Evolutionary conservation across 495 filamentous ascomycete genomes (phyloP), one percentile per base, ranked within the genome.

Genomic region (Penicillium subrubescens): DNA sequence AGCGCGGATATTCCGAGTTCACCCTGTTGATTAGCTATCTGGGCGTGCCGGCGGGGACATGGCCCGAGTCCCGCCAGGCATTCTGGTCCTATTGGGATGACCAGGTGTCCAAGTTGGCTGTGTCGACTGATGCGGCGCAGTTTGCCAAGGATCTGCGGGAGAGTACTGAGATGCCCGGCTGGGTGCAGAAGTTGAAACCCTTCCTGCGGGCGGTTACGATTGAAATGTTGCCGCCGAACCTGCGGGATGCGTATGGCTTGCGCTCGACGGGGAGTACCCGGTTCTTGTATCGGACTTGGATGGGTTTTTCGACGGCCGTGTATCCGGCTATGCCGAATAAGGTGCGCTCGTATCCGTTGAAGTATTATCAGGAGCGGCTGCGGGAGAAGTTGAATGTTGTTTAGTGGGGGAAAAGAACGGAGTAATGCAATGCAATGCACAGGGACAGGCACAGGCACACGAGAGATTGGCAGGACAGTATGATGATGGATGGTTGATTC

Each of bases 41-140:
- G 17, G 71, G 67, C 15, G 53, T 78, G 8, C 70, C 77, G 0
- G 11, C 70, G 8, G 75, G 69, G 0, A 67, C 64, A 4, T 80
- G 77, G 77, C 79, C 79, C 14, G 60, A 64, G 4, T 65, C 71
- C 6, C 75, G 77, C 17, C 62, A 67, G 54, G 73, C 67, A 0
- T 81, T 81, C 60, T 81, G 79, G 79, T 61, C 54, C 15, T 81
- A 79, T 62, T 81, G 79, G 79, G 79, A 80, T 39, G 66, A 72
- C 1, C 73, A 79, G 64, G 64, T 81, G 17, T 52, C 67, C 12
- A 50, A 65, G 17, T 51, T 81, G 46, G 66, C 60, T 5, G 79
- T 80, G 12, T 77, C 75, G 5, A 60, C 66, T 0, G 71, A 78
- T 29, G 76, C 77, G 27, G 75, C 73, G 17, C 65, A 65, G 15